phyloP scores from a whole-genome alignment of 306 rosid genomes.

The Medicago lupulina region DNA sequence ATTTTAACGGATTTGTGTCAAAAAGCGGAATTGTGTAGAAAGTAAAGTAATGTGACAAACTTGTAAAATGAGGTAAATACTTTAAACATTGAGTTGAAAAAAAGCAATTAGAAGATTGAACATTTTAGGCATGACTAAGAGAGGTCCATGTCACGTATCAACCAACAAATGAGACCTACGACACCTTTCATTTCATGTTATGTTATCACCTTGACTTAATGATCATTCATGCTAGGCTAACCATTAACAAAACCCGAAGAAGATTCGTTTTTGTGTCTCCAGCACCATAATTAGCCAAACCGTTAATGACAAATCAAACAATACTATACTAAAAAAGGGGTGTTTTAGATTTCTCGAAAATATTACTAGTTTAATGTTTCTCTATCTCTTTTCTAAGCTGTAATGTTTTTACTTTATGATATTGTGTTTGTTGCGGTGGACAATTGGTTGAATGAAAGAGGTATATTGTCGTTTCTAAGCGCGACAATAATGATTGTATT shows the following conservation, averaged over 20 bases:
- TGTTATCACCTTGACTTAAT: background rate
- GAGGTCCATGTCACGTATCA: background rate
- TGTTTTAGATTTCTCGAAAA: background rate
- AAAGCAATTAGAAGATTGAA: background rate
- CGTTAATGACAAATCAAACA: slow-evolving; percentile 18
- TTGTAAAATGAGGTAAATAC: too few species aligned
- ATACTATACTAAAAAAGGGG: background rate
- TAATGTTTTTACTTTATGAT: background rate
- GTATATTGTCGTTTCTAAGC: slow-evolving; percentile 39
- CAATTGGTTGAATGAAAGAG: slow-evolving; percentile 3
- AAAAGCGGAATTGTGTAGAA: too few species aligned
- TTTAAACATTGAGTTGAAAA: background rate
- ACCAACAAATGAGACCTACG: background rate
- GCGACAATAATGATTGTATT: slow-evolving; percentile 39
- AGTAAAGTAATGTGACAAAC: too few species aligned
- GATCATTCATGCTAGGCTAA: background rate
- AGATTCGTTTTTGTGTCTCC: slow-evolving; percentile 19
- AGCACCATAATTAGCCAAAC: too few species aligned
- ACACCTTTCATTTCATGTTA: background rate
- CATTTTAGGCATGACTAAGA: background rate
- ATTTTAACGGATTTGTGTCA: too few species aligned
- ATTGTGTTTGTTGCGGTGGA: slow-evolving; percentile 8
- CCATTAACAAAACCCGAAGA: slow-evolving; percentile 20
- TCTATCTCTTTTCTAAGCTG: background rate
- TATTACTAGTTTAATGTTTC: background rate